Percentiles rank a stretch among this genome's conserved stretches.
phyloP scores from a whole-genome alignment of 2,329 filamentous ascomycete species.

The Colletotrichum sp. region DNA sequence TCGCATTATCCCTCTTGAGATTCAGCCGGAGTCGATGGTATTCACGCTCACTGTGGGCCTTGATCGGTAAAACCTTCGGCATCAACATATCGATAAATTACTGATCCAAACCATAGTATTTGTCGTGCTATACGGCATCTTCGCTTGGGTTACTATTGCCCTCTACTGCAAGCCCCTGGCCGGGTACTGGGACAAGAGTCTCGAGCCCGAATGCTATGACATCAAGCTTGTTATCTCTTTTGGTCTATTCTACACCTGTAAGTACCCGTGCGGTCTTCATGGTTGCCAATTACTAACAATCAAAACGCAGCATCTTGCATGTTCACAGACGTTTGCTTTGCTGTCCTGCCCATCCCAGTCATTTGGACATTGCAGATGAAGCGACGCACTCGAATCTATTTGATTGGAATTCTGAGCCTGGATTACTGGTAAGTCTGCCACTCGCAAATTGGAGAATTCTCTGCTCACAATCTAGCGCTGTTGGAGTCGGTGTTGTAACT shows the following conservation, averaged over 20 bases:
- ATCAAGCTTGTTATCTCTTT: neutral
- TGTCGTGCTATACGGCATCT: neutral
- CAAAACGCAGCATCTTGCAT: slow-evolving; percentile 38
- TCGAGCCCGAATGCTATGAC: neutral
- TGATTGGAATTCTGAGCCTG: slow-evolving; percentile 31
- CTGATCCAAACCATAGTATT: rapidly evolving
- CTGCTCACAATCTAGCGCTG: slow-evolving; percentile 31
- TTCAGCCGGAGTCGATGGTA: neutral
- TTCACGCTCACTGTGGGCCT: neutral
- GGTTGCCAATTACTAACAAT: neutral
- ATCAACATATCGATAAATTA: neutral
- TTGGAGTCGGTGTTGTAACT: slow-evolving; percentile 43
- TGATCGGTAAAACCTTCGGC: neutral
- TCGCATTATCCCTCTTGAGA: neutral
- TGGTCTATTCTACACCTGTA: neutral
- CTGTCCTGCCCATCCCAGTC: slow-evolving; percentile 43
- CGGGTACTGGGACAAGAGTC: slow-evolving; percentile 1
- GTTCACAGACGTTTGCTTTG: slow-evolving; percentile 44
- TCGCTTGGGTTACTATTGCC: neutral
- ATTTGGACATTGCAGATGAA: slow-evolving; percentile 44
- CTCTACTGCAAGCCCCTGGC: neutral
- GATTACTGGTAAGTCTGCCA: slow-evolving; percentile 31
- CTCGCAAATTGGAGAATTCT: slow-evolving; percentile 17
- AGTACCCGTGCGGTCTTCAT: too few relatives aligned
- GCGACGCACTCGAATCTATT: slow-evolving; percentile 36